These are phyloP conservation scores for Macrotyloma uniflorum DNA, from an alignment of 306 rosid species.

Conservation along the genomic window DNA sequence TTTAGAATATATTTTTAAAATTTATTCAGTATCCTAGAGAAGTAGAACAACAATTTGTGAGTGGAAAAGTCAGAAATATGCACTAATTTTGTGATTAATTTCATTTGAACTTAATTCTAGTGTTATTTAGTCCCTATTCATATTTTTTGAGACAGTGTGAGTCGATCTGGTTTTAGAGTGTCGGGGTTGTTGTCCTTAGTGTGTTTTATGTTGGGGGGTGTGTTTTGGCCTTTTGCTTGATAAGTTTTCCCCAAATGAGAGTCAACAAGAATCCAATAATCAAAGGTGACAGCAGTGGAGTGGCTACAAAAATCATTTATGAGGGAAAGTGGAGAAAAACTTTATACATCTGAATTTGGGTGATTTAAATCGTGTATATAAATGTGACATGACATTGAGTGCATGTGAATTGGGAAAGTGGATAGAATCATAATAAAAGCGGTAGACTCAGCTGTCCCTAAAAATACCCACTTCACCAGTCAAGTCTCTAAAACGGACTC, in stretches of 20 bases:
- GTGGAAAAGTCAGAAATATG: too few species aligned
- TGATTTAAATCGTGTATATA: conserved; percentile 20
- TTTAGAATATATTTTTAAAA: too few species aligned
- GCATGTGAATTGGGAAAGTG: conserved; percentile 18
- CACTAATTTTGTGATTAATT: too few species aligned
- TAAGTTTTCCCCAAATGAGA: not conserved
- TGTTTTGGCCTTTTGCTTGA: not conserved
- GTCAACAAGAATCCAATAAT: conserved; percentile 22
- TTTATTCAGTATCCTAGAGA: too few species aligned
- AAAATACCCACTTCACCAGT: not conserved
- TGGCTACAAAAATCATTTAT: not conserved
- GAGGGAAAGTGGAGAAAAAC: conserved; percentile 37
- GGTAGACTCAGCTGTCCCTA: not conserved
- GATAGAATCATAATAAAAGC: conserved; percentile 18
- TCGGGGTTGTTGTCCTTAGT: too few species aligned
- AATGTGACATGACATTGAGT: conserved; percentile 14
- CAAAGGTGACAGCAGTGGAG: conserved; percentile 23
- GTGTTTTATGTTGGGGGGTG: not conserved
- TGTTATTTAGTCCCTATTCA: too few species aligned
- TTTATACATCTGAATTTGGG: conserved; percentile 49
- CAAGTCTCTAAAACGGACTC: not conserved
- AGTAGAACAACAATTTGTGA: too few species aligned
- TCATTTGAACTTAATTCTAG: too few species aligned
- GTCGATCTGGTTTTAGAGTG: too few species aligned
- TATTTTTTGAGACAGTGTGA: too few species aligned